phyloP scores from a whole-genome alignment of 2,329 filamentous ascomycete genomes.

The Fusarium acutatum region DNA sequence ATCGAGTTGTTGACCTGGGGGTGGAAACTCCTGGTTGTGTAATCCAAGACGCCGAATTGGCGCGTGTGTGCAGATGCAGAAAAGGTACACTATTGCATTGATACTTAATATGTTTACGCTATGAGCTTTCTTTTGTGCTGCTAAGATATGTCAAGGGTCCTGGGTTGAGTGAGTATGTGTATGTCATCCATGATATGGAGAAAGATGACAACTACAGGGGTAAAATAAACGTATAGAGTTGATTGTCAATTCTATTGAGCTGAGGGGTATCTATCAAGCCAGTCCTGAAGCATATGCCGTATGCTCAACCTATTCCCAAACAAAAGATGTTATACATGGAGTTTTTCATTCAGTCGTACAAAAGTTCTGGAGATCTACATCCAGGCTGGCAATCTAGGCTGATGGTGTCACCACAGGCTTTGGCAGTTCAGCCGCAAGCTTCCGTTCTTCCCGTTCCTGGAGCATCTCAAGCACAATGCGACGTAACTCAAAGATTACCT shows the following conservation, averaged over 20 bases:
- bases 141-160: not conserved
- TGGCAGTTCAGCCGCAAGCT: conserved; percentile 31
- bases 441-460: conserved; percentile 51
- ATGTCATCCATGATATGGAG: not conserved
- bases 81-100: conserved; percentile 15
- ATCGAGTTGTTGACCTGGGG: conserved; percentile 13
- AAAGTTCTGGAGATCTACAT: not conserved
- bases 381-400: not conserved
- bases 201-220: not conserved
- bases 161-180: not conserved
- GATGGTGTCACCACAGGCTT: not conserved
- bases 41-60: conserved; percentile 30
- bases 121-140: not conserved
- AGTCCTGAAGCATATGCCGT: not conserved
- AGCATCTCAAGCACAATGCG: conserved; percentile 72
- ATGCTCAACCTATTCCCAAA: conserved; percentile 2
- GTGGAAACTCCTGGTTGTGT: conserved; percentile 28
- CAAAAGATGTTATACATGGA: not conserved
- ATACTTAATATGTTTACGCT: not conserved
- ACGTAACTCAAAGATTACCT: conserved; percentile 87
- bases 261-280: conserved; percentile 39
- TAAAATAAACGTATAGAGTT: not conserved
- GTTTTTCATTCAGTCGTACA: conserved; percentile 18
- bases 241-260: conserved; percentile 34
- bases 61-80: conserved; percentile 32